These are phyloP conservation scores for Diplodia sapinea DNA, from an alignment of 2,329 filamentous ascomycete species.

Conservation along the genomic window DNA sequence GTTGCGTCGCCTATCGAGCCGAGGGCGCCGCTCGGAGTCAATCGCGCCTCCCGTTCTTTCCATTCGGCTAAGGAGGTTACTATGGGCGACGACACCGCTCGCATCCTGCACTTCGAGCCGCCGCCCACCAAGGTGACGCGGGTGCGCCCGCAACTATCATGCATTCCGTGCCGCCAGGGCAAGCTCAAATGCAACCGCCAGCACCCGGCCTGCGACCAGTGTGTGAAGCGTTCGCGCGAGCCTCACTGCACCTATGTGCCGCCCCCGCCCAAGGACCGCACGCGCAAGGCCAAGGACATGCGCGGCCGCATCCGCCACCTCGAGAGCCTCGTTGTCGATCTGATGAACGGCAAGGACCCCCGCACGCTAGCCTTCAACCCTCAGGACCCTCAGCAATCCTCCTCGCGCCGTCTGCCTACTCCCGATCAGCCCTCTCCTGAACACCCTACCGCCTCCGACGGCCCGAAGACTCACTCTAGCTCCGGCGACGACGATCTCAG, in stretches of 20 bases:
- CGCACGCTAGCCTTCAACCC: conserved; percentile 26
- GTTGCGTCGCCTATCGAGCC: conserved; percentile 14
- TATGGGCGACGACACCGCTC: conserved; percentile 26
- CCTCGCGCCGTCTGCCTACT: conserved; percentile 24
- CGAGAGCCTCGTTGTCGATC: conserved; percentile 44
- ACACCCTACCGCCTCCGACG: conserved; percentile 16
- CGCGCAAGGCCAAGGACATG: conserved; percentile 41
- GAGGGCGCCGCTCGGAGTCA: conserved; percentile 7
- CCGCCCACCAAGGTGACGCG: conserved; percentile 29
- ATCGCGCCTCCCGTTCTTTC: conserved; percentile 10
- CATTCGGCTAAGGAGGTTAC: conserved; percentile 24
- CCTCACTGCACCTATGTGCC: conserved; percentile 39
- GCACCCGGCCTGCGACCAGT: conserved; percentile 47
- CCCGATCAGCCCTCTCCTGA: conserved; percentile 29
- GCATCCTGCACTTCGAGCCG: conserved; percentile 24
- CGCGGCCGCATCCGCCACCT: conserved; percentile 47
- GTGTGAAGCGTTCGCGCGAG: conserved; percentile 44
- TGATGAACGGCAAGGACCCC: conserved; percentile 41
- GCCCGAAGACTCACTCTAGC: conserved; percentile 28
- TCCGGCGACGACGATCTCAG: conserved; percentile 29
- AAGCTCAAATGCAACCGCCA: conserved; percentile 47
- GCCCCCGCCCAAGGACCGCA: conserved; percentile 36
- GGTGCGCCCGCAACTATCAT: conserved; percentile 38
- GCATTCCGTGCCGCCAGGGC: conserved; percentile 40
- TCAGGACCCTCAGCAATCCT: background rate